Evolutionary conservation across 2,329 filamentous ascomycete species (phyloP).

Genomic region (Pezicula radicicola): DNA sequence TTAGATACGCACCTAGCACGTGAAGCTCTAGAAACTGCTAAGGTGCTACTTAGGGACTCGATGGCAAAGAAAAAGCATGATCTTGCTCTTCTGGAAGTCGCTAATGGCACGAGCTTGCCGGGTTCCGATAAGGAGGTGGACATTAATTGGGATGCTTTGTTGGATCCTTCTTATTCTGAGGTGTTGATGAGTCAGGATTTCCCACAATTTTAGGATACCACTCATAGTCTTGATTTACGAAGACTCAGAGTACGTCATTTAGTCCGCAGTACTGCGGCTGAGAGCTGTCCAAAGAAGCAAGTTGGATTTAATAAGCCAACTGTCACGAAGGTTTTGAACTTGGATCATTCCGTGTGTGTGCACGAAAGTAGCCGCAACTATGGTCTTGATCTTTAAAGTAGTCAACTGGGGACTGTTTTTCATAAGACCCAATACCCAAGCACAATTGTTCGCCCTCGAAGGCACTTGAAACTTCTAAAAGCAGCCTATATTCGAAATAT

Average conservation of each 20-base stretch:
- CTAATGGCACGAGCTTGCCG: not conserved
- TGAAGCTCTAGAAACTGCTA: conserved; percentile 29
- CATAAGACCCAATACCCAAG: no score
- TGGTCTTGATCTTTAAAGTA: no score
- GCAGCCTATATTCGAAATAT: no score
- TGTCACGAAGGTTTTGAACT: no score
- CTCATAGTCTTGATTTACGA: not conserved
- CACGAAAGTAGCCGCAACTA: no score
- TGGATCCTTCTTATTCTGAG: conserved; percentile 17
- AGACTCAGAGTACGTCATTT: not conserved
- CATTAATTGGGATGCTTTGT: conserved; percentile 19
- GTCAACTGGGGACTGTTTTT: no score
- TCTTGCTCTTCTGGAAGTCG: conserved; percentile 17
- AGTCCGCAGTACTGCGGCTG: not conserved
- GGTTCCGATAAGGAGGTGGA: conserved; percentile 3
- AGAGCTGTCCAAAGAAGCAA: no score
- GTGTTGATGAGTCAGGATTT: conserved; percentile 2
- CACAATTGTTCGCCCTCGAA: no score
- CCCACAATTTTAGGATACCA: not conserved
- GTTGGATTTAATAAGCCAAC: no score
- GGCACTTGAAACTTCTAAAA: no score
- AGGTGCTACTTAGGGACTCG: conserved; percentile 20
- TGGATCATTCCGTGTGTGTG: no score
- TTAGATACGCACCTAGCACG: conserved; percentile 29
- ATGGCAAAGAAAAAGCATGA: conserved; percentile 24